Percentiles rank a stretch among this genome's conserved stretches.
These are phyloP conservation scores for Fagopyrum homotropicum DNA, from an alignment of 148 eudicot genomes.

Conservation along the genomic window DNA sequence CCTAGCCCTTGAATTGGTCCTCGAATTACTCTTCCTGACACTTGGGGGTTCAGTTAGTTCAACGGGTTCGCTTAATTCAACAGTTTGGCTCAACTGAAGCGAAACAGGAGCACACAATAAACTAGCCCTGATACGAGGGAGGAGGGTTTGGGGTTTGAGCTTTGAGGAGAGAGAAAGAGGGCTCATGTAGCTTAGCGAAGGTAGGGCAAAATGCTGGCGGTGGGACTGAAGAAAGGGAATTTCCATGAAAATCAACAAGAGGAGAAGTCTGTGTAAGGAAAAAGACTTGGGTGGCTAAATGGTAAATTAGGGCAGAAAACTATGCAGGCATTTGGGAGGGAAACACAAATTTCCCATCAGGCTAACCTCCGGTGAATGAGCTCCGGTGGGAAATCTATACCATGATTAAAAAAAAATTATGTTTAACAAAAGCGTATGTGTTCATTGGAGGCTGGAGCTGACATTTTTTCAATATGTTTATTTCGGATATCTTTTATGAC, in stretches of 20 bases:
- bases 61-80: constrained; percentile 14
- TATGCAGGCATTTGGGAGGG: constrained; percentile 7
- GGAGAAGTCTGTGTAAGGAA: neutral
- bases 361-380: neutral
- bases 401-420: no score
- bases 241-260: constrained; percentile 22
- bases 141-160: constrained; percentile 21
- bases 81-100: constrained; percentile 17
- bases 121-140: constrained; percentile 16
- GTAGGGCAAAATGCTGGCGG: constrained; percentile 1
- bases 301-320: neutral
- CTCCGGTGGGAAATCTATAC: no score
- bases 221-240: constrained; percentile 13
- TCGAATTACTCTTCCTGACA: constrained; percentile 15
- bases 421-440: no score
- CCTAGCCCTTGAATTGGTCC: constrained; percentile 16
- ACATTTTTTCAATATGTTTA: no score
- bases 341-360: constrained; percentile 8
- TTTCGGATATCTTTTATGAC: no score
- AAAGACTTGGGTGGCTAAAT: neutral
- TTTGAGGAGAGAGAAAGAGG: constrained; percentile 20
- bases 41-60: constrained; percentile 17
- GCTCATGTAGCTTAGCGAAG: constrained; percentile 25
- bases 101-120: constrained; percentile 15
- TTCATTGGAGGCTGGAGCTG: no score